Base-by-base conservation (phyloP, 2,329 filamentous ascomycete genomes). In the Penicillium brasilianum region DNA sequence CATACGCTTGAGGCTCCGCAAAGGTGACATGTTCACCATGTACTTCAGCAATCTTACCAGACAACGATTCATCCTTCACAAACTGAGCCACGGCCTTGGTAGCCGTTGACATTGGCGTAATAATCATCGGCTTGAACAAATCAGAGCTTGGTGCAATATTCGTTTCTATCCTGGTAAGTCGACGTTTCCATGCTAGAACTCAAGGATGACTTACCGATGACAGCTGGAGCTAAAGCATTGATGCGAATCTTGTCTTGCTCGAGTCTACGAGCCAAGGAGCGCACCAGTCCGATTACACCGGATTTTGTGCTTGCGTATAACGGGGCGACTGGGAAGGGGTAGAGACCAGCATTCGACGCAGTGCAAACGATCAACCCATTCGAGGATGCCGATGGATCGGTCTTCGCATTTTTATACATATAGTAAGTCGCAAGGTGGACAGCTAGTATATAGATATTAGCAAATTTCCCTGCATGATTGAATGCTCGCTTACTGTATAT, bases 291-390 rank as follows among this genome's bases (percentile, higher is more conserved):
- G n/a, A 85, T 74, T 0, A 85, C 73, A 9, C 75, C 83, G 49
- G 76, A 72, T 63, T 85, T 85, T 13, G 79, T 77, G 3, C 79
- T 76, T 2, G 80, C 77, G 63, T 85, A 85, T 6, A 85, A 65
- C 0, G 83, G 83, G 1, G 82, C 81, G 2, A 81, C 77, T 0
- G 82, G 79, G 57, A 85, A 84, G 0, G 82, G 76, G 62, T 85
- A 85, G 1, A 85, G 54, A 0, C 83, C 83, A 1, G 81, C 82
- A 67, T 84, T 84, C 4, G 82, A 84, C 0, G 83, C 79, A 0
- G 83, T 85, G 73, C 82, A 84, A 54, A 85, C 76, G 44, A 85
- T 83, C 7, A 75, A 76, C 0, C 82, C 82, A 28, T 77, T 74
- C n/a, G 76, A 66, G 69, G 28, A 64, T 62, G 13, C 66, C 4